Conservation (phyloP, 441 rosid genomes). For the Pelargonium australe region DNA sequence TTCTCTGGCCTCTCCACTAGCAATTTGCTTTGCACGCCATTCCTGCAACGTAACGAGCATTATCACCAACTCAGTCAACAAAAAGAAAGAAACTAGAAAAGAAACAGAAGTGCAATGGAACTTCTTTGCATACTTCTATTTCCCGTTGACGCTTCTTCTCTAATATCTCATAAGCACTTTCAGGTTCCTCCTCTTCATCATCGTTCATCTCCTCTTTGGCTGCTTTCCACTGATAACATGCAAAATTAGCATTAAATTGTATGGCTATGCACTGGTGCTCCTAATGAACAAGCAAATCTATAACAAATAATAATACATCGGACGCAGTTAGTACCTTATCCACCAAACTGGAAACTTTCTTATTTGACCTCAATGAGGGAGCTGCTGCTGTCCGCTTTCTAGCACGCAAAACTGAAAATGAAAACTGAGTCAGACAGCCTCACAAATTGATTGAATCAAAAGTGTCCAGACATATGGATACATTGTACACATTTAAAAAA, state of each 20-base stretch:
- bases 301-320: constrained; percentile 11
- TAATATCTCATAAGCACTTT: constrained; percentile 49
- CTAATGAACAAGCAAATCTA: background rate
- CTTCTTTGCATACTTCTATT: constrained; percentile 49
- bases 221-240: constrained; percentile 76
- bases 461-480: background rate
- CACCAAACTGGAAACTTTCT: constrained; percentile 88
- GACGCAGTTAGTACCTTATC: constrained; percentile 57
- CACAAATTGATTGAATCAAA: background rate
- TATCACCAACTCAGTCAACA: constrained; percentile 3
- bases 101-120: background rate
- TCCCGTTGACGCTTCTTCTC: constrained; percentile 76
- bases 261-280: background rate
- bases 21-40: constrained; percentile 82
- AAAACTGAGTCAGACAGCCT: background rate
- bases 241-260: constrained; percentile 7
- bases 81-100: constrained; percentile 1
- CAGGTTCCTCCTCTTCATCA: constrained; percentile 76
- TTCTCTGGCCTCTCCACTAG: constrained; percentile 85
- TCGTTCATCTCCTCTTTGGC: constrained; percentile 88
- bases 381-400: constrained; percentile 72
- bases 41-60: constrained; percentile 38
- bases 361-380: constrained; percentile 76
- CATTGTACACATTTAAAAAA: too few species aligned
- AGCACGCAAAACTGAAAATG: constrained; percentile 44